Percentiles rank a stretch among this genome's conserved stretches.
Evolutionary conservation across 2,329 filamentous ascomycete genomes (phyloP).

Genomic region (Pseudogymnoascus sp.): DNA sequence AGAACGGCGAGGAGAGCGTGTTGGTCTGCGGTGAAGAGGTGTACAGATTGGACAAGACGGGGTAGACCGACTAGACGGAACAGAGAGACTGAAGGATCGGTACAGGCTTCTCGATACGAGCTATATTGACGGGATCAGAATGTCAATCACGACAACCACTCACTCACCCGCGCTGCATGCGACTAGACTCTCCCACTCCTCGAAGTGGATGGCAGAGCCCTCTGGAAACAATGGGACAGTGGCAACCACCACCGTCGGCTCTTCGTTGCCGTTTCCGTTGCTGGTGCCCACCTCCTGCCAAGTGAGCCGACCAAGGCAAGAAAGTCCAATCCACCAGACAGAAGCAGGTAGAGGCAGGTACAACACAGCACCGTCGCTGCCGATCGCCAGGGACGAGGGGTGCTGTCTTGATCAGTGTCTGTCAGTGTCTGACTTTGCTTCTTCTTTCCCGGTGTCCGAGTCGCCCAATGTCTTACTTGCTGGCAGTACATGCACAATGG

Average conservation of each 20-base stretch:
- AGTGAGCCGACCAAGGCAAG: not conserved
- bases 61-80: not conserved
- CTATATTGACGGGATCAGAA: not conserved
- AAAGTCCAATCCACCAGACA: not conserved
- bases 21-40: not conserved
- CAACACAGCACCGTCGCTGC: not conserved
- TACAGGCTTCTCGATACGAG: not conserved
- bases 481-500: not conserved
- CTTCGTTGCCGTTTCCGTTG: not conserved
- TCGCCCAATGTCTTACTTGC: not conserved
- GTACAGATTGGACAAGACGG: not conserved
- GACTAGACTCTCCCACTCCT: not conserved
- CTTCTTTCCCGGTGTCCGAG: not conserved
- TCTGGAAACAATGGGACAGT: not conserved
- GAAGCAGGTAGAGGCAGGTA: not conserved
- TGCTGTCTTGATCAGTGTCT: not conserved
- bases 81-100: not conserved
- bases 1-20: not conserved
- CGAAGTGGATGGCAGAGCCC: not conserved
- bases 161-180: not conserved
- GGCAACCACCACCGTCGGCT: not conserved
- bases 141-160: not conserved
- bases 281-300: not conserved
- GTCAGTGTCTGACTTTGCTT: not conserved
- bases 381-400: not conserved